A percentile compares a stretch with the other conserved stretches of the same genome.
These are phyloP conservation scores for Colletotrichum tropicicola DNA, from an alignment of 2,329 filamentous ascomycete genomes.

Conservation along the genomic window DNA sequence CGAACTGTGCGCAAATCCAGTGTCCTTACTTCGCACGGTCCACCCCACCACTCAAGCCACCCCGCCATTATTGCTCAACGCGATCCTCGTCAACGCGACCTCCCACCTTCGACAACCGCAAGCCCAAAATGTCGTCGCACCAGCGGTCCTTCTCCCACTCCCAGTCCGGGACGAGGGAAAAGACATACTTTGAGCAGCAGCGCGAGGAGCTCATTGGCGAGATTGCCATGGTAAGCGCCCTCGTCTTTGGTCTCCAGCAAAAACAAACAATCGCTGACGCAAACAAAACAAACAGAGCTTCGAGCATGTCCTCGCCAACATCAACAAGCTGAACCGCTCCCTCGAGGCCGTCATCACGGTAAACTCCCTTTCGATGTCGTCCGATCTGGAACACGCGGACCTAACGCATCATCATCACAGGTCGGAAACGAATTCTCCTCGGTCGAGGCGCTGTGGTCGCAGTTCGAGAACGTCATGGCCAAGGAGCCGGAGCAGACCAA, in stretches of 20 bases:
- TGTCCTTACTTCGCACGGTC: neutral
- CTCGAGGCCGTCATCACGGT: conserved; percentile 92
- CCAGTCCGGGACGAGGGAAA: conserved; percentile 44
- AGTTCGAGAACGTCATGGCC: conserved; percentile 96
- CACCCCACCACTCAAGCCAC: conserved; percentile 11
- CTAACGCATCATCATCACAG: conserved; percentile 46
- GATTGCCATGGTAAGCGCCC: conserved; percentile 70
- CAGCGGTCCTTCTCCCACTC: conserved; percentile 30
- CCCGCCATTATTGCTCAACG: conserved; percentile 17
- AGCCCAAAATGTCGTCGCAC: conserved; percentile 26
- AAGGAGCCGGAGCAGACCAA: conserved; percentile 60
- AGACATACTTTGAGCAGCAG: conserved; percentile 80
- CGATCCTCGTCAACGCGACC: conserved; percentile 5
- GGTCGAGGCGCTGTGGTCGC: conserved; percentile 95
- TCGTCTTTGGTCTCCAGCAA: neutral
- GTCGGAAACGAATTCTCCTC: conserved; percentile 98
- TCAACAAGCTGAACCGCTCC: conserved; percentile 93
- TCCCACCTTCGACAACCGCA: neutral
- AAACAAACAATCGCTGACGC: neutral
- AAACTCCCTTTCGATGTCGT: conserved; percentile 20
- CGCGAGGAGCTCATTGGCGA: conserved; percentile 76
- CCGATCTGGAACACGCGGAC: neutral
- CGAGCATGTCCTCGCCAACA: conserved; percentile 92
- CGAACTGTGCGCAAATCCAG: too few species aligned
- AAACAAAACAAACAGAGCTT: conserved; percentile 62